Percentiles rank a stretch among this genome's conserved stretches.
Conservation (phyloP, 371 early-diverging fungal genomes). For the Chytridium lagenaria region DNA sequence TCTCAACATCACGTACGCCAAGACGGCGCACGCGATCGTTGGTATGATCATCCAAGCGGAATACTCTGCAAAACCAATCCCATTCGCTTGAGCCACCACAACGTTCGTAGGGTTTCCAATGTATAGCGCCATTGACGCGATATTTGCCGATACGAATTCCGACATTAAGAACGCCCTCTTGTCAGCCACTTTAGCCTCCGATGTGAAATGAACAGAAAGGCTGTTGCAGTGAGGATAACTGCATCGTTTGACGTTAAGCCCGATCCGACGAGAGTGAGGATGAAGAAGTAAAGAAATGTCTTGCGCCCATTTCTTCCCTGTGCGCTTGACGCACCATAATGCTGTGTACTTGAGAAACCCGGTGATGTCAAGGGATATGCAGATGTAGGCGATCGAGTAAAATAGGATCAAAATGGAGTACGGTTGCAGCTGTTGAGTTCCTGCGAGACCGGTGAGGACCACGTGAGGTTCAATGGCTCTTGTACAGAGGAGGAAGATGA, state of each 20-base stretch:
- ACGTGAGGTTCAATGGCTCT: conserved; percentile 58
- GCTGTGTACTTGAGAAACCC: conserved; percentile 76
- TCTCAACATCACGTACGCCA: conserved; percentile 51
- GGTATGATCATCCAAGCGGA: conserved; percentile 83
- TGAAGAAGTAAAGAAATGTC: conserved; percentile 72
- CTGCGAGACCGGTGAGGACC: conserved; percentile 67
- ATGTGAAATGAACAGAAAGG: conserved; percentile 74
- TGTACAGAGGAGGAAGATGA: conserved; percentile 66
- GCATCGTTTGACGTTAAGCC: conserved; percentile 82
- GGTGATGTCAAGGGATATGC: conserved; percentile 82
- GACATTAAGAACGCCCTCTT: conserved; percentile 28
- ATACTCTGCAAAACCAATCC: conserved; percentile 73
- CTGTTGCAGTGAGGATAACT: conserved; percentile 77
- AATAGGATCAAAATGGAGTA: conserved; percentile 79
- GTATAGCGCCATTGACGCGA: conserved; percentile 80
- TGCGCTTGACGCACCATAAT: conserved; percentile 67
- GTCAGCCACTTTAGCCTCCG: conserved; percentile 60
- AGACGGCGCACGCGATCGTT: conserved; percentile 60
- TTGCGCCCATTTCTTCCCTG: conserved; percentile 62
- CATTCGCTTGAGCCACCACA: conserved; percentile 78
- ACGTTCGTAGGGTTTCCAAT: conserved; percentile 89
- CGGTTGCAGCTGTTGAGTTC: conserved; percentile 67
- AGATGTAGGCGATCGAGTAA: conserved; percentile 79
- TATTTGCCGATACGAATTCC: conserved; percentile 45
- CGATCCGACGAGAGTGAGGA: conserved; percentile 74